Evolutionary conservation across 495 filamentous ascomycete species (phyloP), one percentile per base, ranked within the genome.

Genomic region (Tetracladium setigerum): DNA sequence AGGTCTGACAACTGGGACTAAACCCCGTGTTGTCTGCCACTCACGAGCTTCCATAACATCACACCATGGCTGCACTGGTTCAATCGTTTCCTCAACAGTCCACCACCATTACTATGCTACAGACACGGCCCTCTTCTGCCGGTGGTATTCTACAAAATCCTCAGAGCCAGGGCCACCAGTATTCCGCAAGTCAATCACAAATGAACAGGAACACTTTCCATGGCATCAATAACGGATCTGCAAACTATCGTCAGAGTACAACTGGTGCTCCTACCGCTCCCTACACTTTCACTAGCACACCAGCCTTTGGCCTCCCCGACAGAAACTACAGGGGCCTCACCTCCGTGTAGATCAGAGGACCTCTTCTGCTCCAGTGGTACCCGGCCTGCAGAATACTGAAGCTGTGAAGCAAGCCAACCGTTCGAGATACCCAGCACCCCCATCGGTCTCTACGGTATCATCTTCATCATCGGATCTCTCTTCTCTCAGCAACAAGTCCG

Each of bases 1-100:
- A n/a, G n/a, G n/a, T n/a, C 43, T 46, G 30, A 46, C 44, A 9
- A 38, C 19, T 19, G 8, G 44, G 47, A 50, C 31, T 38, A 30
- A 16, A 27, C 30, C 17, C 8, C 16, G 22, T 42, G 17, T 41
- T 18, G 10, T 33, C 15, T 24, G 9, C 35, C 30, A 10, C 37
- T 30, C 27, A 18, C 17, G 15, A 39, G 18, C 41, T 17, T 41
- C 35, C 24, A 14, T 30, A 41, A 38, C 43, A 42, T 38, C 42
- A 47, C 59, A 79, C 53, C 61, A 95, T 95, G 88, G 88, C 88
- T 71, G 87, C 88, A 67, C 77, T 95, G 70, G 87, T 92, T 67
- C 88, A 95, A 74, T 78, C 87, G 52, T 89, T 90, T 62, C 84
- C 87, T 57, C 79, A 86, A 68, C 86, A 88, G 67, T 80, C 81